Evolutionary conservation across 345 rosid species (phyloP).

Genomic region (Rhizophora mangle): DNA sequence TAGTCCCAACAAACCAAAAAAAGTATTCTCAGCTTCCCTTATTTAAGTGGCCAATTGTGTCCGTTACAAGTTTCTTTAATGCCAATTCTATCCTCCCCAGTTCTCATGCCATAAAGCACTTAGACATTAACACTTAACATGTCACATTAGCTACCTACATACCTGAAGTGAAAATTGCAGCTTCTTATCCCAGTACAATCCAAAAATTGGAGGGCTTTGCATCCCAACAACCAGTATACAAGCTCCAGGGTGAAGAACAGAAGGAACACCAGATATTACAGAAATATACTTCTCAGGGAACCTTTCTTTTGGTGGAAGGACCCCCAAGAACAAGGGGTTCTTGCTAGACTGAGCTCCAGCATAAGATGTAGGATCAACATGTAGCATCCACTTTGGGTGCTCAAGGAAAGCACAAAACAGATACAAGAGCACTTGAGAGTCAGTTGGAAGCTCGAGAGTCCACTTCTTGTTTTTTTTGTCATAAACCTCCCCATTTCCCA

Average conservation of each 20-base stretch:
- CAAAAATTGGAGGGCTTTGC: slow-evolving; percentile 66
- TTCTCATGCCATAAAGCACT: background rate
- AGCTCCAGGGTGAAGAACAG: slow-evolving; percentile 83
- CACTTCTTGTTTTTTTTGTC: slow-evolving; percentile 69
- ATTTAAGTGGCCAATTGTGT: too few species aligned
- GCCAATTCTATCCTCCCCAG: background rate
- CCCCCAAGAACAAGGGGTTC: slow-evolving; percentile 80
- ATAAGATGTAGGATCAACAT: slow-evolving; percentile 79
- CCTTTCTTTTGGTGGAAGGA: slow-evolving; percentile 82
- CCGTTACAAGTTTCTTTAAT: background rate
- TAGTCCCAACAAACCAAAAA: too few species aligned
- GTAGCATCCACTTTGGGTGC: slow-evolving; percentile 98
- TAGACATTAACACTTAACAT: background rate
- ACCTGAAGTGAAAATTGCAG: slow-evolving; percentile 85
- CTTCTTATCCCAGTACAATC: slow-evolving; percentile 92
- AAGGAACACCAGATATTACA: slow-evolving; percentile 63
- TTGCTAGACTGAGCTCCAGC: slow-evolving; percentile 82
- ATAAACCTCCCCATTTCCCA: slow-evolving; percentile 58
- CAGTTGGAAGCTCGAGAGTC: slow-evolving; percentile 80
- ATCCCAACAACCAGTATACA: slow-evolving; percentile 67
- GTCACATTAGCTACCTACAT: slow-evolving; percentile 12
- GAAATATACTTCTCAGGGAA: slow-evolving; percentile 89
- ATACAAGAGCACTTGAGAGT: slow-evolving; percentile 84
- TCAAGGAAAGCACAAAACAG: slow-evolving; percentile 90
- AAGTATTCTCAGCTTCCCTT: too few species aligned